Base-by-base conservation (phyloP, 2,329 filamentous ascomycete species). In the Periglandula ipomoeae region DNA sequence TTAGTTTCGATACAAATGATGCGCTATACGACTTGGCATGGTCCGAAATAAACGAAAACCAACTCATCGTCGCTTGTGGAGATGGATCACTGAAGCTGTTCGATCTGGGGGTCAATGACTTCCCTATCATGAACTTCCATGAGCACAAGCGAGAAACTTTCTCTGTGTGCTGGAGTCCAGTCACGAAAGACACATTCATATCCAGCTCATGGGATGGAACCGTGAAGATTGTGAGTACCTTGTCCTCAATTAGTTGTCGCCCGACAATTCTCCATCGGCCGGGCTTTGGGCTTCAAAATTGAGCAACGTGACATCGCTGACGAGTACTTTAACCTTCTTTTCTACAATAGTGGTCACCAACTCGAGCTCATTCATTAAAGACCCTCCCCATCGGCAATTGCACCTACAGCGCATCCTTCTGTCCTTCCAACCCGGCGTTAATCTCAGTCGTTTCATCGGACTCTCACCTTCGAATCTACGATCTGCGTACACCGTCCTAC, bases 121-220 rank as follows among this genome's bases (percentile, higher is more conserved):
- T 93, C 62, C 93, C 93, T 8, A 78, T 98, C 49, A 87, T 88
- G 69, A 89, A 85, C 56, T 98, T 93, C 75, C 84, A 89, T 63
- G 93, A 97, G 64, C 93, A 98, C 66, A 89, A 86, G 56, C 79
- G 91, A 49, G 93, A 98, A 68, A 85, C 94, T 8, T 96, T 97
- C 64, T 85, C 88, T 2, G 89, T 95, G 4, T 80, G 84, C 61
- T 98, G 91, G 91, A 96, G 91, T 59, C 79, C 95, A 19, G 80
- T 95, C 5, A 81, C 86, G 26, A 98, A 98, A 65, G 87, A 93
- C 60, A 88, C 82, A 0, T 97, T 98, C 63, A 78, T 89, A 26
- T 94, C 88, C 1, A 89, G 84, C 56, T 95, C 89, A 5, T 98
- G 93, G 93, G 93, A 98, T 61, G 93, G 93, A 44, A 94, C 88